Evolutionary conservation across 2,329 filamentous ascomycete species (phyloP), one percentile per base, ranked within the genome.

Genomic region (Ophiostoma novo-ulmi): DNA sequence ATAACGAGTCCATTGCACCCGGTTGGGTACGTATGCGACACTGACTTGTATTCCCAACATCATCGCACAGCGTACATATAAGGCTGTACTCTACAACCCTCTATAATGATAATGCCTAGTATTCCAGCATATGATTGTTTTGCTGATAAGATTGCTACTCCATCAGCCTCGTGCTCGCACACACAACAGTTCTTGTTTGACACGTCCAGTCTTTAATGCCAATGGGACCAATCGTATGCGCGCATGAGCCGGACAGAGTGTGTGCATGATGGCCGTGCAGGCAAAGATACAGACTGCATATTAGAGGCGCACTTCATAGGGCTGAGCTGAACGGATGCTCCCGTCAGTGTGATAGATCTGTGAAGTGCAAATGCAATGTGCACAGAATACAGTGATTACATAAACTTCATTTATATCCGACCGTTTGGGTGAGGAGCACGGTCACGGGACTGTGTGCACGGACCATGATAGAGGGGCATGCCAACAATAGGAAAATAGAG

Each of bases 391-490:
- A 35, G 26, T 63, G 58, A 65, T 65, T 65, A 65, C 36, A 65
- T 65, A 65, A 65, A 14, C 63, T 0, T 11, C 13, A 17, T 64
- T 38, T 26, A 6, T 63, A 38, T 35, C n/a, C 26, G 52, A 58
- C 10, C 3, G 52, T 58, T 58, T 58, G 52, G 52, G n/a, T 26
- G 52, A 26, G 22, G 52, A 58, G 20, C 52, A 58, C 35, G 22
- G 22, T 44, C 61, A 69, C 70, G 61, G 36, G 70, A 71, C 5
- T 4, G 20, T 5, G 67, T 2, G 70, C 70, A 71, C 70, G 66
- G 70, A 66, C 70, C 70, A 71, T 1, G 13, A 17, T 61, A 52
- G 66, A 67, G 70, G 70, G 67, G 67, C 70, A 69, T 39, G 63
- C 22, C 36, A 39, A 35, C 39, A 31, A 38, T 17, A n/a, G 58